Evolutionary conservation across 2,329 filamentous ascomycete species (phyloP).

Genomic region (Tolypocladium nubicola): DNA sequence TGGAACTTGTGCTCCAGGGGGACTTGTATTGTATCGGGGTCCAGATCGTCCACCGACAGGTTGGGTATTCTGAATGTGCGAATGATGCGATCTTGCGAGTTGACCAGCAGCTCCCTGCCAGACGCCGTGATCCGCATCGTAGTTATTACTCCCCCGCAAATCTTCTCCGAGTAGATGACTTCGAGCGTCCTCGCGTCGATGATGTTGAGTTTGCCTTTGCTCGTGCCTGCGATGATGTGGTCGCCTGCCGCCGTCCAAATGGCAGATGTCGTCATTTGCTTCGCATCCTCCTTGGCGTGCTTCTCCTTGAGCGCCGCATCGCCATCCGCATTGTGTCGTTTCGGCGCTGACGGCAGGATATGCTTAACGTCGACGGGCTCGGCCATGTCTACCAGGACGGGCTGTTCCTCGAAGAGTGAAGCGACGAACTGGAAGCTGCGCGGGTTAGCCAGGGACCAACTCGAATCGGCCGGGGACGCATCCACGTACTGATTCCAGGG

Average conservation of each 20-base stretch:
- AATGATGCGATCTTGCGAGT: slow-evolving; percentile 90
- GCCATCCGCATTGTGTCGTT: slow-evolving; percentile 57
- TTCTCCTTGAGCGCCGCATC: slow-evolving; percentile 69
- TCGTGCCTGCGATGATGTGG: slow-evolving; percentile 86
- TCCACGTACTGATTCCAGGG: slow-evolving; percentile 67
- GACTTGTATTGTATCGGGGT: slow-evolving; percentile 76
- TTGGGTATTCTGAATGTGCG: slow-evolving; percentile 86
- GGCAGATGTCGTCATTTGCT: slow-evolving; percentile 87
- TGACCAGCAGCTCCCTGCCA: slow-evolving; percentile 80
- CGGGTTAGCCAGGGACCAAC: slow-evolving; percentile 9
- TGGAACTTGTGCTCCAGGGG: slow-evolving; percentile 97
- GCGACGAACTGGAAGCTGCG: slow-evolving; percentile 75
- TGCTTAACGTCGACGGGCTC: slow-evolving; percentile 61
- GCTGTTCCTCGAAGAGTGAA: slow-evolving; percentile 87
- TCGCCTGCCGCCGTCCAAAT: slow-evolving; percentile 79
- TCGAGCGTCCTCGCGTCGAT: slow-evolving; percentile 73
- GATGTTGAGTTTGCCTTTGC: slow-evolving; percentile 92
- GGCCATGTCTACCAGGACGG: slow-evolving; percentile 74
- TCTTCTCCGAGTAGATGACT: slow-evolving; percentile 81
- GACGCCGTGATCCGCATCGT: slow-evolving; percentile 73
- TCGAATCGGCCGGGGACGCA: not conserved
- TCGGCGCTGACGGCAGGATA: slow-evolving; percentile 70
- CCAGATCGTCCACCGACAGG: slow-evolving; percentile 54
- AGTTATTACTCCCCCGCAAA: slow-evolving; percentile 80
- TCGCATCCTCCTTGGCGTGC: slow-evolving; percentile 81